These are phyloP conservation scores for Lyophyllum atratum DNA, from an alignment of 768 basidiomycete genomes.

Conservation along the genomic window DNA sequence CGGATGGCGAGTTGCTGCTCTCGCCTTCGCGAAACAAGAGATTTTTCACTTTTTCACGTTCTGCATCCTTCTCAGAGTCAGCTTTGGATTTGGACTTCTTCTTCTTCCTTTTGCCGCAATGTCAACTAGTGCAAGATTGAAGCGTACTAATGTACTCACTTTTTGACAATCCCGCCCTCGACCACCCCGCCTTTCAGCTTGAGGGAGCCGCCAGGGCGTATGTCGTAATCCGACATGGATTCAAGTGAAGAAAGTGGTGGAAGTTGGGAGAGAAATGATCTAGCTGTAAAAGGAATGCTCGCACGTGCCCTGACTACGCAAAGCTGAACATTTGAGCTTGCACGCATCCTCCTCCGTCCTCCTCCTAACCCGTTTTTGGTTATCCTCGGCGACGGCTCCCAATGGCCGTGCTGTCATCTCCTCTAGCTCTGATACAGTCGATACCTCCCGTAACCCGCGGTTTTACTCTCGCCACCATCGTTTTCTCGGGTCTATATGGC, in stretches of 20 bases:
- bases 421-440: conserved; percentile 65
- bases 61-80: conserved; percentile 49
- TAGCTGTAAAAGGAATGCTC: conserved; percentile 15
- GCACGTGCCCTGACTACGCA: conserved; percentile 24
- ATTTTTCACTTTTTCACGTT: conserved; percentile 53
- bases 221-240: conserved; percentile 81
- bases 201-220: conserved; percentile 84
- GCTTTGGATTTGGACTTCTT: conserved; percentile 72
- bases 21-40: conserved; percentile 50
- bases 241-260: conserved; percentile 12
- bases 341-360: neutral
- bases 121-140: conserved; percentile 13
- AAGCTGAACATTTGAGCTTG: neutral
- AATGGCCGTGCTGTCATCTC: conserved; percentile 81
- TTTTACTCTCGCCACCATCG: conserved; percentile 63
- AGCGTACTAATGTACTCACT: conserved; percentile 47
- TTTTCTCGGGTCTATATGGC: conserved; percentile 59
- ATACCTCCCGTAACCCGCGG: conserved; percentile 79
- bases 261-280: conserved; percentile 2
- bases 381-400: conserved; percentile 6
- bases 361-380: conserved; percentile 14
- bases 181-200: conserved; percentile 84
- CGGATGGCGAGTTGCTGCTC: conserved; percentile 46
- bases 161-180: conserved; percentile 82
- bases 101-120: conserved; percentile 73